Evolutionary conservation across 148 eudicot species (phyloP), one percentile per base, ranked within the genome.

Genomic region (Rhododendron vialii): DNA sequence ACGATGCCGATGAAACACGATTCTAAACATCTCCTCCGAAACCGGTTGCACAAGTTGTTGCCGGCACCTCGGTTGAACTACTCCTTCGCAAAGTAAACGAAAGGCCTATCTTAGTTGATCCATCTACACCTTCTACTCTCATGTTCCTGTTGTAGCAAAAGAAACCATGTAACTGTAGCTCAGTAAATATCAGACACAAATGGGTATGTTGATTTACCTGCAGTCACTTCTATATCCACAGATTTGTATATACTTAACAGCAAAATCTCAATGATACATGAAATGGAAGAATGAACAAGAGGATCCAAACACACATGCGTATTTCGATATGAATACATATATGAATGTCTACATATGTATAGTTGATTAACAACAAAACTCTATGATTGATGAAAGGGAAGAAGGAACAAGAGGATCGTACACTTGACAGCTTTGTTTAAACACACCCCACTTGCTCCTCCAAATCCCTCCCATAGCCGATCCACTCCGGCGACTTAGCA

Each of bases 361-460:
- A 13, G 38, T 14, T 30, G 61, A 55, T 55, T 55, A 53, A 71
- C 33, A 15, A 71, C 15, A 20, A 74, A 35, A 14, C 79, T 75
- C 82, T 45, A 78, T 78, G 82, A 24, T 12, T 43, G 4, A 36
- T 41, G 41, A 47, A 35, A 38, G 28, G 26, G 73, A 38, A 53
- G 74, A 71, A 81, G 26, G 17, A 28, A 82, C 24, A 28, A 17
- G 50, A 71, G 14, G 57, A 83, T 45, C 85, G 67, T 65, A 65
- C 78, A 48, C 3, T 15, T 47, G 22, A 77, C 14, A 22, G 71
- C 82, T 59, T 86, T 7, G 77, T 28, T 75, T 59, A 82, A 28
- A 55, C 89, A 84, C 87, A 87, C 35, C 83, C 82, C 30, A 87
- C 78, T 76, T 86, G 90, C 76, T 90, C 92, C 82, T 84, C 83